phyloP scores from a whole-genome alignment of 1,284 basidiomycete genomes.

The Bondarzewia mesenterica region DNA sequence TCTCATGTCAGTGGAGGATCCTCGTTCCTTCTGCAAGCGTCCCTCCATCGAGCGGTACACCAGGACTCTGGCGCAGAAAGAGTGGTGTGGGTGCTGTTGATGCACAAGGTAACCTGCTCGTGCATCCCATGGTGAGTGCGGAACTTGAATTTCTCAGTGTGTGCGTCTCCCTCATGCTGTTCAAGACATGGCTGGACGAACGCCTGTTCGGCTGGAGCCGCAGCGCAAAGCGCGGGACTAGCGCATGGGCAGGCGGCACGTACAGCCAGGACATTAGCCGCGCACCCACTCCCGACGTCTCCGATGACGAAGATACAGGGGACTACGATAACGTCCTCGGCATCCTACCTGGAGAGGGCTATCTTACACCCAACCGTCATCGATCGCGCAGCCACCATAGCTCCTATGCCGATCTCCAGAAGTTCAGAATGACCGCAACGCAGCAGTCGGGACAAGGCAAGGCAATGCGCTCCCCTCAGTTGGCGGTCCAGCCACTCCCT shows the following conservation, averaged over 20 bases:
- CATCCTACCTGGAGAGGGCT: slow-evolving; percentile 41
- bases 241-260: slow-evolving; percentile 52
- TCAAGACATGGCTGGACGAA: slow-evolving; percentile 84
- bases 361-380: slow-evolving; percentile 18
- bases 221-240: slow-evolving; percentile 62
- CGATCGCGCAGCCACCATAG: slow-evolving; percentile 60
- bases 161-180: not conserved
- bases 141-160: not conserved
- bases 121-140: slow-evolving; percentile 64
- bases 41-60: slow-evolving; percentile 63
- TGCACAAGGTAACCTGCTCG: slow-evolving; percentile 69
- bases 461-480: not conserved
- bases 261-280: slow-evolving; percentile 54
- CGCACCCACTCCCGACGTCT: slow-evolving; percentile 56
- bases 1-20: slow-evolving; percentile 58
- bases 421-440: slow-evolving; percentile 35
- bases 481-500: slow-evolving; percentile 1
- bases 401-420: slow-evolving; percentile 74
- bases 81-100: slow-evolving; percentile 70
- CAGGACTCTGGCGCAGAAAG: slow-evolving; percentile 68
- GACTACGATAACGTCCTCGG: slow-evolving; percentile 76
- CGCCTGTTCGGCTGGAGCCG: slow-evolving; percentile 88
- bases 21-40: slow-evolving; percentile 77
- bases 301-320: slow-evolving; percentile 71
- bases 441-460: slow-evolving; percentile 13